These are phyloP conservation scores for Wilhelminamyces savonicus DNA, from an alignment of 805 yeast genomes.

Conservation along the genomic window DNA sequence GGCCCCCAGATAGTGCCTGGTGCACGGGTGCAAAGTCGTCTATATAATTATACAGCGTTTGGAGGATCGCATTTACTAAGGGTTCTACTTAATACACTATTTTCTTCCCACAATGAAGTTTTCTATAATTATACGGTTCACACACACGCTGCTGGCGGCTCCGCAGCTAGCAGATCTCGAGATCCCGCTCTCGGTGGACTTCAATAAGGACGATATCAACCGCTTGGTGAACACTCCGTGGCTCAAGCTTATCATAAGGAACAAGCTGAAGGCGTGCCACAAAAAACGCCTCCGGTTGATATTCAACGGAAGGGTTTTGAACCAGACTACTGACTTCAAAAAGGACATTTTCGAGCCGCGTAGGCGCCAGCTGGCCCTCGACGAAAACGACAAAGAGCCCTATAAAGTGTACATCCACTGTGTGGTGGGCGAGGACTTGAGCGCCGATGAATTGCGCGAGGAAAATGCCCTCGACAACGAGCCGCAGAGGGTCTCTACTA, in stretches of 20 bases:
- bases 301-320: constrained; percentile 61
- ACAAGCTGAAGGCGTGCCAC: constrained; percentile 17
- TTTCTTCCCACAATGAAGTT: constrained; percentile 15
- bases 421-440: constrained; percentile 62
- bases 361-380: constrained; percentile 9
- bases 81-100: too few relatives aligned
- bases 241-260: constrained; percentile 25
- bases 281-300: constrained; percentile 57
- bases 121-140: constrained; percentile 23
- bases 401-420: constrained; percentile 73
- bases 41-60: too few relatives aligned
- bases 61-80: too few relatives aligned
- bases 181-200: constrained; percentile 21
- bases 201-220: constrained; percentile 24
- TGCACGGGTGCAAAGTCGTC: too few relatives aligned
- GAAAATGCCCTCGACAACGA: constrained; percentile 54
- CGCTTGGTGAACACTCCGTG: constrained; percentile 22
- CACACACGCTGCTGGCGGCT: constrained; percentile 15
- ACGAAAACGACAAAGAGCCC: constrained; percentile 1
- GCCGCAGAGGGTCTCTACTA: constrained; percentile 44
- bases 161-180: constrained; percentile 18
- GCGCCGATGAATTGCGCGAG: constrained; percentile 46
- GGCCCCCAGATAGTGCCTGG: too few relatives aligned
- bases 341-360: constrained; percentile 39
- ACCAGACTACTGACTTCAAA: constrained; percentile 48